Percentiles rank a stretch among this genome's conserved stretches.
Evolutionary conservation across 441 rosid genomes (phyloP).

Genomic region (Populus hybrid): DNA sequence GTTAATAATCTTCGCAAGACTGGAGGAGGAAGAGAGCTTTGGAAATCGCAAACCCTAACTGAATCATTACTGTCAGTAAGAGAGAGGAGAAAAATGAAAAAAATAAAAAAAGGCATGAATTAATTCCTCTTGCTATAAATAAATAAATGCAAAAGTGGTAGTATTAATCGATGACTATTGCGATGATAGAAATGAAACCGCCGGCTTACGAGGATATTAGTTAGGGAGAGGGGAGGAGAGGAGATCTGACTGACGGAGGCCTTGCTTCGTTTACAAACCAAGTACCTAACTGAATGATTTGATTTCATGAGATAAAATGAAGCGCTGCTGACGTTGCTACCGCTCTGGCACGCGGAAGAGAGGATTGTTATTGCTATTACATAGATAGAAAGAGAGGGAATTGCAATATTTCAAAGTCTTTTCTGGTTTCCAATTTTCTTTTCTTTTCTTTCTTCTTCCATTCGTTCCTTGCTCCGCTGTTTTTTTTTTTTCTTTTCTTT

Average conservation of each 20-base stretch:
- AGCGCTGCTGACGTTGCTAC: no score
- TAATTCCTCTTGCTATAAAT: conserved; percentile 13
- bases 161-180: background rate
- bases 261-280: background rate
- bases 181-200: background rate
- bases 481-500: no score
- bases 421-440: no score
- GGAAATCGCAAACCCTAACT: conserved; percentile 17
- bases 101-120: conserved; percentile 20
- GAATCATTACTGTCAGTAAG: conserved; percentile 5
- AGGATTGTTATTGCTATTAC: no score
- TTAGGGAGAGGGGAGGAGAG: background rate
- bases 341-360: no score
- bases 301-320: no score
- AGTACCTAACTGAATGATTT: no score
- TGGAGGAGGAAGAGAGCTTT: background rate
- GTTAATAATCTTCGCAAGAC: background rate
- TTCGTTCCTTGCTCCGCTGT: no score
- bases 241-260: background rate
- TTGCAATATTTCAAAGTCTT: no score
- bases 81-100: conserved; percentile 19
- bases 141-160: background rate
- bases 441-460: no score
- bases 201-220: background rate
- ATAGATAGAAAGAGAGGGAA: no score